These are phyloP conservation scores for Calvatia gigantea DNA, from an alignment of 768 basidiomycete genomes.

Conservation along the genomic window DNA sequence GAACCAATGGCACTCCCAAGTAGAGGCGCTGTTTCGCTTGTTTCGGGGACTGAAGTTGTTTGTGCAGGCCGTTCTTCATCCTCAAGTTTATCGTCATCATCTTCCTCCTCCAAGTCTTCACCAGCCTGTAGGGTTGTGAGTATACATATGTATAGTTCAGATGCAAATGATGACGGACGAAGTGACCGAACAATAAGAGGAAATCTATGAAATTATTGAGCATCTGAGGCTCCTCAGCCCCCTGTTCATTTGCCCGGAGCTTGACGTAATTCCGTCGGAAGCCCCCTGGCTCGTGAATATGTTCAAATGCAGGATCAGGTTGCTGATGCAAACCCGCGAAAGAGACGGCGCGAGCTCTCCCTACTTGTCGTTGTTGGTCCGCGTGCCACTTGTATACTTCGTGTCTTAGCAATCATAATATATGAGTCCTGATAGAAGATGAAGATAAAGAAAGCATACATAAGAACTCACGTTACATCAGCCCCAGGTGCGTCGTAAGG, in stretches of 20 bases:
- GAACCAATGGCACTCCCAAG: slow-evolving; percentile 25
- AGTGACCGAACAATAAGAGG: slow-evolving; percentile 92
- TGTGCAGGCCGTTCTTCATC: slow-evolving; percentile 55
- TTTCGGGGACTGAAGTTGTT: slow-evolving; percentile 16
- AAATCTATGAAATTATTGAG: slow-evolving; percentile 94
- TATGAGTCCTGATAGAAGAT: slow-evolving; percentile 2
- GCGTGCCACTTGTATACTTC: slow-evolving; percentile 95
- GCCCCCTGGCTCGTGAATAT: slow-evolving; percentile 94
- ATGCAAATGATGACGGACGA: slow-evolving; percentile 52
- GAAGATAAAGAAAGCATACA: slow-evolving; percentile 13
- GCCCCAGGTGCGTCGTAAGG: slow-evolving; percentile 85
- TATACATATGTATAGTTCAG: background rate
- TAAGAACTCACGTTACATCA: slow-evolving; percentile 80
- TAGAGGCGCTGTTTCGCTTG: slow-evolving; percentile 56
- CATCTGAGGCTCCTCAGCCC: slow-evolving; percentile 54
- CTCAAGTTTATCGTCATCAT: slow-evolving; percentile 74
- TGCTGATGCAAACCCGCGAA: slow-evolving; percentile 55
- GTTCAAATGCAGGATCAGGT: slow-evolving; percentile 78
- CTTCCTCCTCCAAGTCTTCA: slow-evolving; percentile 85
- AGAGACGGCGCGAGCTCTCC: slow-evolving; percentile 66
- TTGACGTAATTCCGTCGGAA: slow-evolving; percentile 88
- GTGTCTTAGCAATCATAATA: slow-evolving; percentile 50
- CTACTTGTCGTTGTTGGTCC: slow-evolving; percentile 58
- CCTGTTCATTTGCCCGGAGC: slow-evolving; percentile 66
- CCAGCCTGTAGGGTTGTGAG: slow-evolving; percentile 58